phyloP scores from a whole-genome alignment of 495 filamentous ascomycete genomes.

The Lophium mytilinum region DNA sequence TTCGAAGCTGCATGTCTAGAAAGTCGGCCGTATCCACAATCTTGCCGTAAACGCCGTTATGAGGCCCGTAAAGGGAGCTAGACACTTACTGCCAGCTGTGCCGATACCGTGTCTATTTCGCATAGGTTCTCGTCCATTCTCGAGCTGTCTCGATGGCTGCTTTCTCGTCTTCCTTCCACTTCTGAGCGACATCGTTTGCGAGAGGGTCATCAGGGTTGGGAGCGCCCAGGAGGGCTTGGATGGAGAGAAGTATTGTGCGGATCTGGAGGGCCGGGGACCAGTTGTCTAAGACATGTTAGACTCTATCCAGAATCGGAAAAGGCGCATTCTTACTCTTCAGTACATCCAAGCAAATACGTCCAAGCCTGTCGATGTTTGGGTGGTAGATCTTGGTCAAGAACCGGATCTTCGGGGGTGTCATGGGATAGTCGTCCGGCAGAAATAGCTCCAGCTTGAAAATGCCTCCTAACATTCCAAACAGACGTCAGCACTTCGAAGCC shows the following conservation, averaged over 20 bases:
- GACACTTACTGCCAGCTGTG: too few relatives aligned
- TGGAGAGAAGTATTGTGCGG: constrained; percentile 91
- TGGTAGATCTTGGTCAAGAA: constrained; percentile 99
- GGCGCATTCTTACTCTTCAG: constrained; percentile 66
- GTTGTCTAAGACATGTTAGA: constrained; percentile 56
- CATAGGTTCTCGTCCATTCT: constrained; percentile 60
- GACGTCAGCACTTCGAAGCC: too few relatives aligned
- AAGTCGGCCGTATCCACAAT: background rate
- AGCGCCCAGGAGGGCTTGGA: constrained; percentile 91
- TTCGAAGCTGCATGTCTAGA: background rate
- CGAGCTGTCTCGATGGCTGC: constrained; percentile 83
- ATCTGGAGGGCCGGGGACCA: constrained; percentile 99
- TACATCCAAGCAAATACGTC: constrained; percentile 94
- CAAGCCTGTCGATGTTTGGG: constrained; percentile 96
- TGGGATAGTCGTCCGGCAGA: constrained; percentile 98
- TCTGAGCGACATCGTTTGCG: constrained; percentile 94
- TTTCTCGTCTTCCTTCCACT: constrained; percentile 92
- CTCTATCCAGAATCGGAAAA: background rate
- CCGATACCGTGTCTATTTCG: background rate
- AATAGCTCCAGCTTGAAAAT: constrained; percentile 97
- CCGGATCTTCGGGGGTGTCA: constrained; percentile 96
- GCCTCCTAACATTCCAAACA: constrained; percentile 51
- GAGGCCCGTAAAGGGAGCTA: too few relatives aligned
- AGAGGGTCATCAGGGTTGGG: constrained; percentile 97
- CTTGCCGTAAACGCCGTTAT: background rate